Base-by-base conservation (phyloP, 805 yeast species). In the Starmerella floricola region DNA sequence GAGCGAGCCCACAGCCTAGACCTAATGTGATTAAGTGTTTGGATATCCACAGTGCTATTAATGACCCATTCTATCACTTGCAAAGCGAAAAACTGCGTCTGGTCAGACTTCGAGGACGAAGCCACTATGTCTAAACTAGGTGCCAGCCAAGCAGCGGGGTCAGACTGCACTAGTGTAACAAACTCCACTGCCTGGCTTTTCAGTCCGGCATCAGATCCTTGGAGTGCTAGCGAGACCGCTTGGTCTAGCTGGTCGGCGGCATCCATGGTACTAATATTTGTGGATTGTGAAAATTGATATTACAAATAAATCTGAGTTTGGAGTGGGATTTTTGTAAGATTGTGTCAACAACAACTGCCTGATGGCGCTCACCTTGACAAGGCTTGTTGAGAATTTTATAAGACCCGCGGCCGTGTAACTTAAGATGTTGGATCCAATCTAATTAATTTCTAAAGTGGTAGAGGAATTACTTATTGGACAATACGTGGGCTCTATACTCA, bases 221-320 rank as follows among this genome's bases (percentile, higher is more conserved):
- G 75, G 41, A 81, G 72, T 6, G 94, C 95, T 48, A 85, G 75
- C 48, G 74, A 78, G 36, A 87, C 91, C 32, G 94, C 95, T 63
- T 84, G 91, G 60, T 74, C 84, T 55, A 87, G 79, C 66, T 86
- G 93, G 46, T 53, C 56, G n/a, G 24, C 44, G 30, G 49, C 47
- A 30, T 46, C 49, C 45, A 45, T 45, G n/a, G n/a, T 16, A 12
- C n/a, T 27, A 23, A 10, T 23, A 8, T 23, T 23, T 23, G 26
- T 23, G 26, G 26, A 23, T 23, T 23, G 26, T 23, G 26, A 23
- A 23, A 23, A 23, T 23, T 23, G 26, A 10, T 23, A 23, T 23
- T 23, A 23, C 26, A 23, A 23, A 23, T 23, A 23, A 23, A 6
- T 23, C 10, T 8, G 26, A 6, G 26, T 23, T 23, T 6, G 6